These are phyloP conservation scores for Candida albicans DNA, from an alignment of 1,139 yeast genomes.

Conservation along the genomic window DNA sequence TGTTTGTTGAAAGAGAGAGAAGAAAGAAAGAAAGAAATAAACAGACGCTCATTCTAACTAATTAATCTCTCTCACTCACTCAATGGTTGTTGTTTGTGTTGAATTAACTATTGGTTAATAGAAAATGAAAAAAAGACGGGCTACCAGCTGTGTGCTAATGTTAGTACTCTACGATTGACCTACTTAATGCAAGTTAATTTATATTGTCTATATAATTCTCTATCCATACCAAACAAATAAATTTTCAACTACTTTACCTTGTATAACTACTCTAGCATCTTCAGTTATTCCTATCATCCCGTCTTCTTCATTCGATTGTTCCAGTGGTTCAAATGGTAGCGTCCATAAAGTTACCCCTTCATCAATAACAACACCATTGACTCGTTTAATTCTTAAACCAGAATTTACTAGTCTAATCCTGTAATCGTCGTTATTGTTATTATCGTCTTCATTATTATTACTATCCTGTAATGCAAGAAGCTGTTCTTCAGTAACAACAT, in stretches of 20 bases:
- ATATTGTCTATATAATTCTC: neutral
- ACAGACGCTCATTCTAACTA: no score
- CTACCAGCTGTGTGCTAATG: no score
- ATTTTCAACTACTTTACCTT: slow-evolving; percentile 40
- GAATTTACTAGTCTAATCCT: slow-evolving; percentile 9
- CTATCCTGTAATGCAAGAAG: slow-evolving; percentile 18
- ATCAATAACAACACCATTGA: slow-evolving; percentile 37
- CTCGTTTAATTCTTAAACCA: slow-evolving; percentile 28
- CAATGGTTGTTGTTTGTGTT: neutral
- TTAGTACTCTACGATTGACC: no score
- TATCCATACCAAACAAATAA: slow-evolving; percentile 27
- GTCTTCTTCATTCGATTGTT: slow-evolving; percentile 8
- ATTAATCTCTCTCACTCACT: neutral
- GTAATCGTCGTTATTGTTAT: no score
- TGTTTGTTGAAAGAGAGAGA: no score
- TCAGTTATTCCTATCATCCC: slow-evolving; percentile 20
- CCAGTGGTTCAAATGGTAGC: slow-evolving; percentile 20
- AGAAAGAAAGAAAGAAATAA: no score
- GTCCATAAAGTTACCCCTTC: slow-evolving; percentile 31
- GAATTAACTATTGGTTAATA: slow-evolving; percentile 1
- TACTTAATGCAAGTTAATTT: neutral
- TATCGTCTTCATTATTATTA: neutral
- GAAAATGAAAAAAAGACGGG: neutral
- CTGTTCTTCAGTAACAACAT: slow-evolving; percentile 25
- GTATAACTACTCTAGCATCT: slow-evolving; percentile 30